Evolutionary conservation across 176 grass and related monocot genomes (phyloP).

Genomic region (maize (Zea mays)): DNA sequence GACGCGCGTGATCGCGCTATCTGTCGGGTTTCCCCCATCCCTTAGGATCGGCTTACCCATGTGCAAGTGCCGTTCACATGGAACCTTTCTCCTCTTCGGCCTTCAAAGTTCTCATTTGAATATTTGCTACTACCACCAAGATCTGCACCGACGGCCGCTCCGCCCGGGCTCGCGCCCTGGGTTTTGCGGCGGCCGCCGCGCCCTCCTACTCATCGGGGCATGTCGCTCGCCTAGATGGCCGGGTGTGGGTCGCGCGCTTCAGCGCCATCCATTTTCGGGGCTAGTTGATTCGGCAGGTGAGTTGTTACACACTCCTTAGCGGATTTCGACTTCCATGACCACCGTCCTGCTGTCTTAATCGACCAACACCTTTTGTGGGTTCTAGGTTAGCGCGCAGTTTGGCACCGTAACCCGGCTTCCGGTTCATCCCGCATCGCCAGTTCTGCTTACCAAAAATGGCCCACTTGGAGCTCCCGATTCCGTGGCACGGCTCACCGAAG

Average conservation of each 20-base stretch:
- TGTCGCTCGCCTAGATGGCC: too few relatives aligned
- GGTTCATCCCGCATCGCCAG: slow-evolving; percentile 74
- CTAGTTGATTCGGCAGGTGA: slow-evolving; percentile 81
- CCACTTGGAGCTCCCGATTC: slow-evolving; percentile 55
- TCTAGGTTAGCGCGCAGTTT: slow-evolving; percentile 63
- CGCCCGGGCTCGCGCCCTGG: slow-evolving; percentile 56
- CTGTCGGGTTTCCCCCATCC: too few relatives aligned
- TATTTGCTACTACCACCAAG: slow-evolving; percentile 35
- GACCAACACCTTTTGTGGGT: slow-evolving; percentile 64
- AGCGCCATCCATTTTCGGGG: slow-evolving; percentile 76
- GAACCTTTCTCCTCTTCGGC: slow-evolving; percentile 83
- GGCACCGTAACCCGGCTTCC: slow-evolving; percentile 62
- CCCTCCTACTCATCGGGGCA: too few relatives aligned
- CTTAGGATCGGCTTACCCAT: slow-evolving; percentile 57
- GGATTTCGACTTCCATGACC: slow-evolving; percentile 41
- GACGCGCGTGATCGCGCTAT: background rate
- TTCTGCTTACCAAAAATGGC: slow-evolving; percentile 81
- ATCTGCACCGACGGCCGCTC: slow-evolving; percentile 66
- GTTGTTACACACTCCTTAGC: slow-evolving; percentile 74
- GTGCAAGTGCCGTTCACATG: slow-evolving; percentile 79
- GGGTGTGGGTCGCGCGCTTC: slow-evolving; percentile 31
- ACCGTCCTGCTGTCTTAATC: slow-evolving; percentile 41
- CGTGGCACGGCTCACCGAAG: slow-evolving; percentile 15
- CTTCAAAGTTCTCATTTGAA: slow-evolving; percentile 34
- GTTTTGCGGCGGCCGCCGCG: slow-evolving; percentile 13